Percentiles rank a stretch among this genome's conserved stretches.
These are phyloP conservation scores for Chrysanthemum lavandulifolium DNA, from an alignment of 129 eudicot species.

Conservation along the genomic window DNA sequence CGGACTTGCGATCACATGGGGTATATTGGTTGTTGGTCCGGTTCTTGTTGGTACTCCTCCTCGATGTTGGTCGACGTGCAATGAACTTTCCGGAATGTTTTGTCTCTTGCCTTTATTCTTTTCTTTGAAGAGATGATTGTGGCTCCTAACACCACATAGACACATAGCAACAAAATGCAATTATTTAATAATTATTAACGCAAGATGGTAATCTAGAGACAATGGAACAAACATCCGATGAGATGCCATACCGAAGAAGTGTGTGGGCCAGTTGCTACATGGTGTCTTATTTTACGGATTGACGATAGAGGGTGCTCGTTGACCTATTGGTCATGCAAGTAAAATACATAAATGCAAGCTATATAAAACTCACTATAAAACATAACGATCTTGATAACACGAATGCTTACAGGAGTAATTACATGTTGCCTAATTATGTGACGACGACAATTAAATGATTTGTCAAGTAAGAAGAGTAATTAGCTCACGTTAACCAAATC, in stretches of 20 bases:
- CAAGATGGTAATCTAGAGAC: conserved; percentile 1
- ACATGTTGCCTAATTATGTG: conserved; percentile 67
- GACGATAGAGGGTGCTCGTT: conserved; percentile 33
- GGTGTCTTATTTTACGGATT: conserved; percentile 38
- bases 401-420: conserved; percentile 53
- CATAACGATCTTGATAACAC: not conserved
- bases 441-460: conserved; percentile 65
- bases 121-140: too few relatives aligned
- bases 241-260: conserved; percentile 47
- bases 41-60: too few relatives aligned
- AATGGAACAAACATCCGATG: not conserved
- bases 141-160: too few relatives aligned
- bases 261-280: conserved; percentile 46
- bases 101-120: too few relatives aligned
- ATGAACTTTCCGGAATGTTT: too few relatives aligned
- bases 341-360: not conserved
- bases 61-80: too few relatives aligned
- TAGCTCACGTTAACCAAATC: conserved; percentile 2
- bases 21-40: too few relatives aligned
- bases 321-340: conserved; percentile 43
- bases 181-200: not conserved
- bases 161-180: too few relatives aligned
- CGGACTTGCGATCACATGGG: too few relatives aligned
- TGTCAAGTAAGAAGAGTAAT: conserved; percentile 18
- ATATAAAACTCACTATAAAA: not conserved